These are phyloP conservation scores for Plantago rigida DNA, from an alignment of 305 asterid genomes.

Conservation along the genomic window DNA sequence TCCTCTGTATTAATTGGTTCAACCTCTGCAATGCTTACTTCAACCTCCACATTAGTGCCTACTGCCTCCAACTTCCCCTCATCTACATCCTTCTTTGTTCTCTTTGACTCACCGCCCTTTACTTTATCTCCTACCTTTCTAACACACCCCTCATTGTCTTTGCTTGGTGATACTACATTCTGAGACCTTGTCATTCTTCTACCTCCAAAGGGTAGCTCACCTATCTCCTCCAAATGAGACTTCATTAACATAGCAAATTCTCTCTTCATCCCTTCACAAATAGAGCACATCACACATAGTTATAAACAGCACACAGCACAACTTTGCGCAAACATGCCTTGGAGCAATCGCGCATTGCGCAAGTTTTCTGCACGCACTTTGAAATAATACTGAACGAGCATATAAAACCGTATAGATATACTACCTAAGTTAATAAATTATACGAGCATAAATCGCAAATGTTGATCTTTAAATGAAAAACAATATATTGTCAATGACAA, in stretches of 20 bases:
- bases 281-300: neutral
- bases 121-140: neutral
- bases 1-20: conserved; percentile 25
- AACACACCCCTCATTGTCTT: neutral
- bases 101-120: conserved; percentile 2
- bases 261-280: neutral
- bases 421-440: no score
- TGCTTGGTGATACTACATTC: neutral
- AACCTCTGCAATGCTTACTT: conserved; percentile 18
- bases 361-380: no score
- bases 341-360: no score
- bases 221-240: neutral
- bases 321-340: no score
- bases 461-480: no score
- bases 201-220: neutral
- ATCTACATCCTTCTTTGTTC: conserved; percentile 29
- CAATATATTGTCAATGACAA: no score
- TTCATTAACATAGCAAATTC: neutral
- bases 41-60: conserved; percentile 14
- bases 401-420: no score
- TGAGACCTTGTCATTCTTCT: neutral
- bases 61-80: conserved; percentile 14
- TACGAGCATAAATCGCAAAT: no score
- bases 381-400: no score
- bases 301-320: neutral